Conservation (phyloP, 176 grass and related monocot genomes). For the Echinochloa phyllopogon region DNA sequence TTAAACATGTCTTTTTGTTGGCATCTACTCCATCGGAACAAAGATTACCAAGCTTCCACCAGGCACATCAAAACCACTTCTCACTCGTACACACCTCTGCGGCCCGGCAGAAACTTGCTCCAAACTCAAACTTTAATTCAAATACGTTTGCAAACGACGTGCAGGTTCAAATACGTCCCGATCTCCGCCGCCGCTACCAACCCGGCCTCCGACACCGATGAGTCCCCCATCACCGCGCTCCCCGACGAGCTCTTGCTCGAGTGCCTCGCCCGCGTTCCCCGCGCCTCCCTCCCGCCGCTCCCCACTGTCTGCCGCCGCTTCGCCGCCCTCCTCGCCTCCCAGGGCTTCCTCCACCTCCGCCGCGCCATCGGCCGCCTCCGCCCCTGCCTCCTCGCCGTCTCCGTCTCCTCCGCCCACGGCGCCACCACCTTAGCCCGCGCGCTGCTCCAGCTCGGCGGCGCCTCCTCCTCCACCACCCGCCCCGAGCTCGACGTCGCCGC, state of each 20-base stretch:
- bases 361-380: constrained; percentile 57
- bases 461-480: background rate
- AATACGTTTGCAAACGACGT: background rate
- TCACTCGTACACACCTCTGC: background rate
- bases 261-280: constrained; percentile 61
- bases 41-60: background rate
- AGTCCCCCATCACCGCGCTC: constrained; percentile 48
- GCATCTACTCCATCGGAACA: background rate
- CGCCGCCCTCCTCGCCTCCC: constrained; percentile 48
- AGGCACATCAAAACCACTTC: background rate
- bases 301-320: constrained; percentile 70
- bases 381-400: constrained; percentile 61
- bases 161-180: background rate
- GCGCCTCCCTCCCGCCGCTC: constrained; percentile 56
- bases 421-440: constrained; percentile 24
- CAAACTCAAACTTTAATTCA: background rate
- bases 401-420: constrained; percentile 36
- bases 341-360: constrained; percentile 59
- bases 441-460: constrained; percentile 38
- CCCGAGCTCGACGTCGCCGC: constrained; percentile 27
- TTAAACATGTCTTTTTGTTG: background rate
- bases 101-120: background rate
- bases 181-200: background rate
- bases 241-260: constrained; percentile 85
- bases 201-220: background rate